Evolutionary conservation across 2,329 filamentous ascomycete genomes (phyloP).

Genomic region (Escovopsis weberi): DNA sequence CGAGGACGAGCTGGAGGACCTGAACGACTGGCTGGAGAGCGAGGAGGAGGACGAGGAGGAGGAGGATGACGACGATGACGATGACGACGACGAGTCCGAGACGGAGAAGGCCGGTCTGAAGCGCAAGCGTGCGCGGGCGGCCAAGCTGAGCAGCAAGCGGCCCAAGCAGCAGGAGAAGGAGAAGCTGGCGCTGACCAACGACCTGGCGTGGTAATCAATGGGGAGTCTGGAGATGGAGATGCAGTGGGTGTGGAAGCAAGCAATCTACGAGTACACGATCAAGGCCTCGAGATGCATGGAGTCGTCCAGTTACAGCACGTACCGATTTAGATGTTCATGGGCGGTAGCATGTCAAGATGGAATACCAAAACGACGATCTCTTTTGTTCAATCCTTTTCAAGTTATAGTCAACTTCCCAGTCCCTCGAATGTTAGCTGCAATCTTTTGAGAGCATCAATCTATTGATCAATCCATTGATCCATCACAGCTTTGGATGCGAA

Average conservation of each 20-base stretch:
- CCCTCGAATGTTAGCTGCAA: too few species aligned
- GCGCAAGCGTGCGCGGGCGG: slow-evolving; percentile 34
- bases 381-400: background rate
- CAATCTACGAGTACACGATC: background rate
- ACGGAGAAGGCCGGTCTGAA: slow-evolving; percentile 40
- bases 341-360: too few species aligned
- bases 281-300: background rate
- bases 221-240: background rate
- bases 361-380: background rate
- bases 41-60: slow-evolving; percentile 30
- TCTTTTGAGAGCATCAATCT: too few species aligned
- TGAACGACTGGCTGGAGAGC: slow-evolving; percentile 87
- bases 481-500: too few species aligned
- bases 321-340: too few species aligned
- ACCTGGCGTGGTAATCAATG: slow-evolving; percentile 24
- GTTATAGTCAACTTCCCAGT: too few species aligned
- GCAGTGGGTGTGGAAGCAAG: background rate
- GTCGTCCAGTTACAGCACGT: slow-evolving; percentile 2
- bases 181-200: slow-evolving; percentile 27
- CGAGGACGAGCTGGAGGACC: slow-evolving; percentile 62
- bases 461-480: too few species aligned
- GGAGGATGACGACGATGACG: slow-evolving; percentile 42
- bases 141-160: slow-evolving; percentile 32
- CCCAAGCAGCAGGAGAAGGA: slow-evolving; percentile 49
- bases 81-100: slow-evolving; percentile 43